Evolutionary conservation across 2,329 filamentous ascomycete genomes (phyloP).

Genomic region (Diatrype stigma): DNA sequence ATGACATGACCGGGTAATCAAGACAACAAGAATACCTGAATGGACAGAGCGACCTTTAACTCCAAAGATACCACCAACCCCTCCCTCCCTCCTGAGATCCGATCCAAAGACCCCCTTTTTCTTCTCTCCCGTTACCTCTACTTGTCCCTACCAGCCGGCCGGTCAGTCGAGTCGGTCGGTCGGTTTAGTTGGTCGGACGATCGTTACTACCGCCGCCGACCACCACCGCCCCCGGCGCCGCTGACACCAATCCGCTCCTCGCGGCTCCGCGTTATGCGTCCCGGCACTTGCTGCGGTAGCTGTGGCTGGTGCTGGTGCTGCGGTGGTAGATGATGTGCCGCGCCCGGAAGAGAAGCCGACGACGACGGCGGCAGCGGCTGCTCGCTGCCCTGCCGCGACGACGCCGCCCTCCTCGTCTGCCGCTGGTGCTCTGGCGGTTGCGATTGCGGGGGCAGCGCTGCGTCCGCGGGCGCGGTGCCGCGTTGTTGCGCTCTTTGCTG

Average conservation of each 20-base stretch:
- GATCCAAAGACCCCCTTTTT: too few relatives aligned
- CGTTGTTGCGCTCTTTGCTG: background rate
- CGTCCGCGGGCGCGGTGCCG: constrained; percentile 9
- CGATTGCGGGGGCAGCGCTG: constrained; percentile 10
- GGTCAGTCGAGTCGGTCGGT: background rate
- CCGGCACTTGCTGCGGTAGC: too few relatives aligned
- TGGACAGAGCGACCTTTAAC: too few relatives aligned
- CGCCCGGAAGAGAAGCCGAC: background rate
- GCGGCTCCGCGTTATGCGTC: background rate
- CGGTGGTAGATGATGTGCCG: too few relatives aligned
- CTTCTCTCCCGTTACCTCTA: too few relatives aligned
- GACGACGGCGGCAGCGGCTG: background rate
- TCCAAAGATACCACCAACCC: too few relatives aligned
- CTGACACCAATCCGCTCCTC: background rate
- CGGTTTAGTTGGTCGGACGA: background rate
- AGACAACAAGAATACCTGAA: too few relatives aligned
- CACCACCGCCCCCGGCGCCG: too few relatives aligned
- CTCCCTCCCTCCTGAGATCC: too few relatives aligned
- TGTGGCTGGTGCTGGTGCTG: too few relatives aligned
- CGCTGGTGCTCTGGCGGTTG: constrained; percentile 13
- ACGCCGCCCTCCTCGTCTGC: constrained; percentile 1
- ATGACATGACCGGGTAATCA: too few relatives aligned
- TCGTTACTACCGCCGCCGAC: background rate
- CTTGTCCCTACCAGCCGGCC: too few relatives aligned
- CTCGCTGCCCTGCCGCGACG: constrained; percentile 5